Base-by-base conservation (phyloP, 176 grass and related monocot species). In the Raddia distichophylla region DNA sequence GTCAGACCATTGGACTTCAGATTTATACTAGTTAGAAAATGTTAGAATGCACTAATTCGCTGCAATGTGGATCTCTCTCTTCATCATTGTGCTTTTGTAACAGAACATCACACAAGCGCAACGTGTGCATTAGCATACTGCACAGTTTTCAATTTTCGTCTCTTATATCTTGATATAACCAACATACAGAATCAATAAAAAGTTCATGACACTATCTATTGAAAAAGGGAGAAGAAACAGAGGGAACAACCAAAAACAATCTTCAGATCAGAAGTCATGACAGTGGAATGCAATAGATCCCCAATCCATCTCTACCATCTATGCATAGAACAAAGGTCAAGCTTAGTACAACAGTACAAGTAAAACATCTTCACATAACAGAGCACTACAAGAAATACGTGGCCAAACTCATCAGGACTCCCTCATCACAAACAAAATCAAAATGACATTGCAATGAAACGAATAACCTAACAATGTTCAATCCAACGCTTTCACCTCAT, bases 361-460 rank as follows among this genome's bases (percentile, higher is more conserved):
- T 7, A 19, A 87, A 87, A 32, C 35, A 71, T 64, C 42, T 77
- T 59, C 32, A 50, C 54, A 64, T 4, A 20, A 3, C 3, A 56
- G 6, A 51, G 5, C 9, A 17, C 42, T 15, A 50, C 27, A 71
- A 57, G 33, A 54, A 76, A 79, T 56, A 72, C 75, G 61, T 72
- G 34, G 11, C 8, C 60, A 75, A 27, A 27, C 27, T 27, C 0
- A 27, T 0, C 27, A 27, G 27, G 0, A 27, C 27, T 27, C 27
- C 27, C 27, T 27, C 27, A 27, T 27, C 27, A 27, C 27, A 27
- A 67, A 42, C 11, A 71, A 20, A 59, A 58, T 49, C 18, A 43
- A 52, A 73, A 45, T 64, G 33, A 69, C 65, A 86, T 40, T 72
- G 65, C 8, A 85, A 22, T 15, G 62, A 64, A 71, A 33, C 14